These are phyloP conservation scores for Neofusicoccum laricinum DNA, from an alignment of 2,329 filamentous ascomycete species.

Conservation along the genomic window DNA sequence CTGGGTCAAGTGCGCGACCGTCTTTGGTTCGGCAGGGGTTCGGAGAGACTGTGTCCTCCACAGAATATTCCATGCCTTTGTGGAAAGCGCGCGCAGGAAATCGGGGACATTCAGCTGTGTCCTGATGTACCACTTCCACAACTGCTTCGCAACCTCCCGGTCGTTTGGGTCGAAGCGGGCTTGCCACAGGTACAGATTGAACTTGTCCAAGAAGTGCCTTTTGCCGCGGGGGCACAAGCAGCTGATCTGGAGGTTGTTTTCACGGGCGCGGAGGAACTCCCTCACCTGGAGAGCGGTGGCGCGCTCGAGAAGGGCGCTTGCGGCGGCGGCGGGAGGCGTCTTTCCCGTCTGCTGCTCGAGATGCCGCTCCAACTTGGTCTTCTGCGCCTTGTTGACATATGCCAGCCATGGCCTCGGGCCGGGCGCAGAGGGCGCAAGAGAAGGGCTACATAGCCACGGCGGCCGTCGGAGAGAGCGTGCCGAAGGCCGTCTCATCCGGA, in stretches of 20 bases:
- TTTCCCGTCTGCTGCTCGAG: not conserved
- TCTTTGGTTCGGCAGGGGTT: conserved; percentile 19
- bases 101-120: conserved; percentile 23
- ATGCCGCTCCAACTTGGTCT: not conserved
- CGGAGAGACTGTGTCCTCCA: conserved; percentile 28
- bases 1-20: conserved; percentile 22
- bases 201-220: not conserved
- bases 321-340: not conserved
- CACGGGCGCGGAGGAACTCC: not conserved
- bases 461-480: not conserved
- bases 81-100: conserved; percentile 23
- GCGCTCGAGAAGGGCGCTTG: not conserved
- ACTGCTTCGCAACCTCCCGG: conserved; percentile 14
- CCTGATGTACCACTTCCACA: conserved; percentile 33
- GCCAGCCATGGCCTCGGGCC: not conserved
- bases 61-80: conserved; percentile 33
- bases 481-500: not conserved
- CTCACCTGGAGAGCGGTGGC: not conserved
- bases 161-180: conserved; percentile 13
- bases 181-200: conserved; percentile 22
- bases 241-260: not conserved
- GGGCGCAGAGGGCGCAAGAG: not conserved
- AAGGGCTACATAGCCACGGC: not conserved
- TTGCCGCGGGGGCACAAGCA: not conserved
- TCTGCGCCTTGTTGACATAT: not conserved